A percentile compares a stretch with the other conserved stretches of the same genome.
These are phyloP conservation scores for Cladorrhinum samala DNA, from an alignment of 495 filamentous ascomycete genomes.

Conservation along the genomic window DNA sequence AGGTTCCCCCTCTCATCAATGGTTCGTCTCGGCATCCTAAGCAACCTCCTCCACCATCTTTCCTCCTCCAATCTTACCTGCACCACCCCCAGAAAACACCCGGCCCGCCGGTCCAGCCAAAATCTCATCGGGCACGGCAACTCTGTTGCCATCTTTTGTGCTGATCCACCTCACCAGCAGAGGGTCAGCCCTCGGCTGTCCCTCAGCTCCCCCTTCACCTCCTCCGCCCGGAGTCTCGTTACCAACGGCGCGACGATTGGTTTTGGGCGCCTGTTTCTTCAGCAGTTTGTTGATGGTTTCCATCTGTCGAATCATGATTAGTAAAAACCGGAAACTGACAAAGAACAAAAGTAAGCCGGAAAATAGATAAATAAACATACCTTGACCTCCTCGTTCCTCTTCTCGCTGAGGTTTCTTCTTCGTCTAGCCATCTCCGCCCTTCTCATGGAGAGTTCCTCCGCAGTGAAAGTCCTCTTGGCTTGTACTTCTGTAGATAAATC, in stretches of 20 bases:
- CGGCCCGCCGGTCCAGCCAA: conserved; percentile 60
- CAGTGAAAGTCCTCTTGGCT: conserved; percentile 86
- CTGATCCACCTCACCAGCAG: conserved; percentile 76
- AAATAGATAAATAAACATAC: conserved; percentile 35
- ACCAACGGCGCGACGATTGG: conserved; percentile 44
- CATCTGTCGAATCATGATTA: conserved; percentile 52
- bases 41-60: conserved; percentile 43
- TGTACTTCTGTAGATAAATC: conserved; percentile 61
- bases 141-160: conserved; percentile 56
- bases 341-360: neutral
- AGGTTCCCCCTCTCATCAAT: no score
- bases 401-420: conserved; percentile 93
- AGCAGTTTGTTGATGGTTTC: conserved; percentile 97
- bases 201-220: conserved; percentile 24
- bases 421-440: conserved; percentile 93
- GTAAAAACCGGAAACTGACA: neutral
- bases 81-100: conserved; percentile 44
- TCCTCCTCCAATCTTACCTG: conserved; percentile 20
- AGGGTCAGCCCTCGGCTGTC: conserved; percentile 50
- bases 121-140: conserved; percentile 81
- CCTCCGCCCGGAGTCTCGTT: conserved; percentile 50
- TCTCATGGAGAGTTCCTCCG: conserved; percentile 92
- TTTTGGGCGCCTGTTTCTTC: conserved; percentile 90
- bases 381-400: conserved; percentile 98
- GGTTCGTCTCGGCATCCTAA: neutral